Evolutionary conservation across 768 basidiomycete species (phyloP), one percentile per base, ranked within the genome.

Genomic region (Boletus rubroflammeus): DNA sequence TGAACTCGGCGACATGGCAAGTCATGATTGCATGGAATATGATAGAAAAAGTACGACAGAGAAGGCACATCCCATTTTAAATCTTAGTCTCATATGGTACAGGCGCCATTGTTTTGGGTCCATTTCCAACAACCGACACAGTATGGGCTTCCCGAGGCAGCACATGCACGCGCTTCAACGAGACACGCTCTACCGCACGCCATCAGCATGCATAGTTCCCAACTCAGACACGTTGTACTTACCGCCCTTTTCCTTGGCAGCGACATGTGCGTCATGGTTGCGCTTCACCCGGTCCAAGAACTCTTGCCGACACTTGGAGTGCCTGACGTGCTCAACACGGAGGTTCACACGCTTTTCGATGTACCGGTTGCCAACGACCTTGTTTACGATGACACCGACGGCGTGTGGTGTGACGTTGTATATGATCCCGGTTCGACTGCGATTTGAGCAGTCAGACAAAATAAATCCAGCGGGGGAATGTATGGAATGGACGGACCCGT

Each of bases 271-370:
- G 21, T 79, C 81, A 58, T 90, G 89, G 80, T 98, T 98, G 62
- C 79, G 75, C 83, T 96, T 90, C 68, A 98, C 97, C 63, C 97
- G 81, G 75, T 93, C 90, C 72, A 97, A 78, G 79, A 99, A 99
- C 75, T 98, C 96, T 76, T 95, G 87, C 67, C 96, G 85, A 76
- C 96, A 98, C 77, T 92, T 93, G 66, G 95, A 98, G 84, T 98
- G 96, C 67, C 77, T 83, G 72, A 96, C 78, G 79, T 98, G 96
- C 81, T 98, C 96, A 67, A 94, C 82, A 60, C 92, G 90, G 78
- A 97, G 76, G 86, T 98, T 99, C 75, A 99, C 96, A 55, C 96
- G 91, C 82, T 99, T 99, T 81, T 98, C 94, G 54, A 99, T 76
- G 86, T 96, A 99, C 64, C 97, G 92, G 80, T 95, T 95, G 61